Evolutionary conservation across 2,329 filamentous ascomycete genomes (phyloP), one percentile per base, ranked within the genome.

Genomic region (Alternaria viburni): DNA sequence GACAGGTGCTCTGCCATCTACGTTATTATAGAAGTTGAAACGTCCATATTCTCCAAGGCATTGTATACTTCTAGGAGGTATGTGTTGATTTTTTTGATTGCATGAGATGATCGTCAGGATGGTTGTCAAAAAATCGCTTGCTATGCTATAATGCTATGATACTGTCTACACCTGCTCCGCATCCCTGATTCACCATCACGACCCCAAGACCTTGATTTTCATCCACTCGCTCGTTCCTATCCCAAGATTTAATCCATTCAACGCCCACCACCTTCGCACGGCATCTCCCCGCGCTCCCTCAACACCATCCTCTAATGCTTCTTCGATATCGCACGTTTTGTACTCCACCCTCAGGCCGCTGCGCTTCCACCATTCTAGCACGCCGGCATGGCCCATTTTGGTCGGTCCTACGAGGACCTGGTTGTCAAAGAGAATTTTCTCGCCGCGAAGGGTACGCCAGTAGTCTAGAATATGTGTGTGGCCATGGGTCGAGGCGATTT

Each of bases 321-420:
- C 95, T 78, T 97, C 94, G 65, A 98, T 96, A 79, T 97, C 93
- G 79, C 93, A 97, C 1, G 93, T 97, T 79, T 95, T 94, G 80
- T 97, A 97, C 79, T 97, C 93, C 25, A 97, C 93, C 56, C 88
- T 86, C 70, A 94, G 85, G 0, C 89, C 88, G 71, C 90, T 91
- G 57, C 85, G 86, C 74, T 92, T 91, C 94, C 95, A 97, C 95
- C 95, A 97, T 77, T 97, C 93, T 8, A 98, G 83, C 21, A 97
- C 93, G 36, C 89, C 86, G 4, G 93, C 88, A 77, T 96, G 91
- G 6, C 93, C 93, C 76, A 95, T 92, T 72, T 93, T 93, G 1
- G 94, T 97, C 0, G 95, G 92, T 9, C 91, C 92, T 1, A 96
- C 91, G 1, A 97, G 86, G 1, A 96, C 91, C 72, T 95, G 91